Evolutionary conservation across 2,329 filamentous ascomycete species (phyloP).

Genomic region (Paracoccidioides brasiliensis): DNA sequence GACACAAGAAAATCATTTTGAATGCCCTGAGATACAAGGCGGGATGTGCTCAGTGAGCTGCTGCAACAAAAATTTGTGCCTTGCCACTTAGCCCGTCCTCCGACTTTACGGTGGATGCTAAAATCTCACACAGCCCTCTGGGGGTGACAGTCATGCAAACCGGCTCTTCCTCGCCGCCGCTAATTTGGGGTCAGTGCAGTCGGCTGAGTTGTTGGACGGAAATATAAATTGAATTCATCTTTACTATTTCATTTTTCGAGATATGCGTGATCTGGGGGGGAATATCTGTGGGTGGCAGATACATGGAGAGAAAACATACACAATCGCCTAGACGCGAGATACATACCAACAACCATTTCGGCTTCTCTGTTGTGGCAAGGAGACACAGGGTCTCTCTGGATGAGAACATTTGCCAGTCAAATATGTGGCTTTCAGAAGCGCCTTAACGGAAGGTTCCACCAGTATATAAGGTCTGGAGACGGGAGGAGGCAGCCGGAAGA

Average conservation of each 20-base stretch:
- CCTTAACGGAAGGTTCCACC: not conserved
- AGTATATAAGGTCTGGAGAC: not conserved
- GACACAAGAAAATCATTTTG: not conserved
- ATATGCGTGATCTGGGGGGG: slow-evolving; percentile 54
- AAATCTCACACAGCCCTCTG: slow-evolving; percentile 67
- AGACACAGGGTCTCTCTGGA: slow-evolving; percentile 45
- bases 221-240: not conserved
- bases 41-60: not conserved
- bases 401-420: slow-evolving; percentile 41
- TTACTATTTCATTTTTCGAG: slow-evolving; percentile 58
- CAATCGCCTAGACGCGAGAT: not conserved
- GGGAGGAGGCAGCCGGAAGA: too few species aligned
- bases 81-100: slow-evolving; percentile 40
- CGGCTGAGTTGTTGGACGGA: not conserved
- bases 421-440: not conserved
- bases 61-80: not conserved
- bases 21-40: not conserved
- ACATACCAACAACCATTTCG: slow-evolving; percentile 51
- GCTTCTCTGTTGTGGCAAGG: slow-evolving; percentile 48
- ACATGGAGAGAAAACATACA: slow-evolving; percentile 2
- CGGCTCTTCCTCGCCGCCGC: slow-evolving; percentile 64
- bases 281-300: slow-evolving; percentile 8
- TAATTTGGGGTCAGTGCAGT: slow-evolving; percentile 15
- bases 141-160: slow-evolving; percentile 59
- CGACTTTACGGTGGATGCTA: slow-evolving; percentile 69